Evolutionary conservation across 1,284 basidiomycete species (phyloP).

Genomic region (Marasmius tenuissimus): DNA sequence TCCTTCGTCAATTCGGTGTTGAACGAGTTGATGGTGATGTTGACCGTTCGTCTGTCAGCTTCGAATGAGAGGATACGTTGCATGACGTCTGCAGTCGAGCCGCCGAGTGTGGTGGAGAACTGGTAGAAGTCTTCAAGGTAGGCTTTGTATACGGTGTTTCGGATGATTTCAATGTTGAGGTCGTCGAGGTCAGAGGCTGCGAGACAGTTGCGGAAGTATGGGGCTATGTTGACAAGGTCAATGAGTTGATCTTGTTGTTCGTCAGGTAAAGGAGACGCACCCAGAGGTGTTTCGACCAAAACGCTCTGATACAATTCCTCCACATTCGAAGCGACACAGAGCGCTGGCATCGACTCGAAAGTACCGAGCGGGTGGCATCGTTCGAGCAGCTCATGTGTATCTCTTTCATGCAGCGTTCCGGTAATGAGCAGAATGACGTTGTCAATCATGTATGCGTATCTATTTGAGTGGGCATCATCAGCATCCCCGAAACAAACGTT

Average conservation of each 20-base stretch:
- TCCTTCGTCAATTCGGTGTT: constrained; percentile 95
- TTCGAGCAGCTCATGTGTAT: constrained; percentile 95
- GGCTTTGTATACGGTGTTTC: constrained; percentile 99
- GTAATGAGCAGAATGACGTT: constrained; percentile 98
- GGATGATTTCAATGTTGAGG: constrained; percentile 99
- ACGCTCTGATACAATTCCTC: constrained; percentile 98
- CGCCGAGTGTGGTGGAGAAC: constrained; percentile 80
- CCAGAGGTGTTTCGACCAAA: constrained; percentile 95
- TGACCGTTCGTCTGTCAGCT: constrained; percentile 94
- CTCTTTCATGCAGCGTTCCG: constrained; percentile 95
- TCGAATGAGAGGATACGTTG: constrained; percentile 90
- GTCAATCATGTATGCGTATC: constrained; percentile 99
- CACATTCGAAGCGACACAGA: constrained; percentile 99
- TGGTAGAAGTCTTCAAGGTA: constrained; percentile 97
- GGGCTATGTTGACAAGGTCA: constrained; percentile 54
- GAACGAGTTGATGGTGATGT: constrained; percentile 99
- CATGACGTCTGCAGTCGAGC: constrained; percentile 90
- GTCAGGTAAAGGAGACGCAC: constrained; percentile 43
- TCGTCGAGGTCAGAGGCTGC: constrained; percentile 97
- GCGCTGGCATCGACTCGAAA: constrained; percentile 98
- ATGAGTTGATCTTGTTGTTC: constrained; percentile 1
- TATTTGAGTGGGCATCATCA: constrained; percentile 29
- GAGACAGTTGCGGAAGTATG: constrained; percentile 96
- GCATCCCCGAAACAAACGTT: not conserved
- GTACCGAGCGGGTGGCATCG: constrained; percentile 96